Evolutionary conservation across 805 yeast genomes (phyloP), one percentile per base, ranked within the genome.

Genomic region (Starmerella apicola): DNA sequence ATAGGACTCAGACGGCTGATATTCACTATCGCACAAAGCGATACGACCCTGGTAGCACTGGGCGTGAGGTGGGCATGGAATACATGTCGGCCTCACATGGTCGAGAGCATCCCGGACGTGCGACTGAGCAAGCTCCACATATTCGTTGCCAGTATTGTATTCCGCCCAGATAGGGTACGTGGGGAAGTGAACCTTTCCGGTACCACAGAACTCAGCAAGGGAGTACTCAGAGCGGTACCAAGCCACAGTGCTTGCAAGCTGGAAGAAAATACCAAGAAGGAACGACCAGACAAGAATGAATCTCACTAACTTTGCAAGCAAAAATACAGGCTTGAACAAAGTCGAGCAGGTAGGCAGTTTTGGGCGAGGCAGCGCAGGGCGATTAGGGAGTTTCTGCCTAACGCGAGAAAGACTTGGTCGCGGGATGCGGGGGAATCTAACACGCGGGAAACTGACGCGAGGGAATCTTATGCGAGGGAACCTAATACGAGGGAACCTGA

Each of bases 51-150:
- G 72, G 47, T 68, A 74, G 60, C 97, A 88, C 28, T 72, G 64
- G 0, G 86, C 91, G 60, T 86, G 77, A 3, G 67, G 70, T 2
- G 97, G 96, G 55, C 97, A 88, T 20, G 71, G 71, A 3, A 71
- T 61, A 61, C 98, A 88, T 17, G 30, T 38, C 12, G 52, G 52
- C 40, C 49, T 39, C 22, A 30, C 40, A 4, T 22, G 36, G 35
- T 48, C 52, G 41, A 49, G 34, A 7, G 26, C 25, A n/a, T 31
- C 43, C 17, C 49, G 39, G 17, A 35, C 34, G 10, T 15, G 9
- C 18, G 36, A 31, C 44, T 45, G 49, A 9, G 36, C 19, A 9
- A 17, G 16, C 21, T 33, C 13, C 15, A 38, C 34, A 4, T 32
- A 24, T 23, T 23, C 38, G 26, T 23, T 26, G 19, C 39, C 40